Evolutionary conservation across 805 yeast genomes (phyloP).

Genomic region (Wickerhamomyces ciferrii): DNA sequence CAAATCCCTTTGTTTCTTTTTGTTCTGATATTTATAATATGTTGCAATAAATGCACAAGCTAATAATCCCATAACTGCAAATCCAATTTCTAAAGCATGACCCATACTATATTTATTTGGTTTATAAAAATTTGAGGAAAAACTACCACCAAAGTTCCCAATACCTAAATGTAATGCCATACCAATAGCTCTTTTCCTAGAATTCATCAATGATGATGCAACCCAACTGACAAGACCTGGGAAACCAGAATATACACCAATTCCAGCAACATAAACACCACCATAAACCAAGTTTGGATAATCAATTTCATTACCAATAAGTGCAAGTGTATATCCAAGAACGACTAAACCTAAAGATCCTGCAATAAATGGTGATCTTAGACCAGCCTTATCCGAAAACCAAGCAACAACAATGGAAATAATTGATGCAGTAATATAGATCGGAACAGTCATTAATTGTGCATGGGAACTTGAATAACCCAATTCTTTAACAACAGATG

Average conservation of each 20-base stretch:
- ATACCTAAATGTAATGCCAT: conserved; percentile 34
- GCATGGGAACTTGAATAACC: conserved; percentile 32
- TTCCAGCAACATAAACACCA: no score
- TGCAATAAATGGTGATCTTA: conserved; percentile 25
- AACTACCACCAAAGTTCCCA: conserved; percentile 33
- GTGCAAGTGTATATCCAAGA: conserved; percentile 28
- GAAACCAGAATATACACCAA: not conserved
- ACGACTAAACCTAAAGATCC: conserved; percentile 23
- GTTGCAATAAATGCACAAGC: conserved; percentile 13
- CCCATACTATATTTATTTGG: conserved; percentile 26
- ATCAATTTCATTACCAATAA: conserved; percentile 14
- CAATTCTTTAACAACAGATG: conserved; percentile 31
- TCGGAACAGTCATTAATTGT: conserved; percentile 36
- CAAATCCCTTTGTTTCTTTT: no score
- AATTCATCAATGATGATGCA: conserved; percentile 30
- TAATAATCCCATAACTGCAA: conserved; percentile 24
- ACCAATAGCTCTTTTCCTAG: conserved; percentile 32
- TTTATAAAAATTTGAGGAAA: conserved; percentile 28
- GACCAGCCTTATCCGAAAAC: conserved; percentile 10
- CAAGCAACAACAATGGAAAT: conserved; percentile 25
- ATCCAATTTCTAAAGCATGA: conserved; percentile 27
- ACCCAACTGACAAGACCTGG: conserved; percentile 22
- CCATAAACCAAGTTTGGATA: conserved; percentile 26
- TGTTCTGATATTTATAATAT: no score
- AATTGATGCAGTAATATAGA: no score